Base-by-base conservation (phyloP, 345 rosid genomes). In the Eucalyptus pauciflora region DNA sequence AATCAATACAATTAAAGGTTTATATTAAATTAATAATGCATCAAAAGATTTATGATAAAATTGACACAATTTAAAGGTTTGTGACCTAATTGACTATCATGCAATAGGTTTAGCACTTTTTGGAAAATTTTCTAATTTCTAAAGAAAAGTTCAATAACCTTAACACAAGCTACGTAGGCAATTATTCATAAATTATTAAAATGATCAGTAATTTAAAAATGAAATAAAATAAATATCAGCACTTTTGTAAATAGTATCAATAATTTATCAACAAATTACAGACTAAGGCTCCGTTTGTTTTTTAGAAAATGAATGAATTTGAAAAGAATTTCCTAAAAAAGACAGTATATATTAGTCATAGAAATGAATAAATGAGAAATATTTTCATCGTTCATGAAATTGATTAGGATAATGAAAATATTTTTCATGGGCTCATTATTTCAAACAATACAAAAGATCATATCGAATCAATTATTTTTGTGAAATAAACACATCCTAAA, bases 291-390 rank as follows among this genome's bases (percentile, higher is more conserved):
- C 62, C 29, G 1, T 56, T 22, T 56, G 27, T 56, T 22, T 20
- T 0, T 8, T 20, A 24, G 5, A 56, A 56, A 56, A 56, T 22
- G 18, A 56, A 56, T 56, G 1, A 22, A 20, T 56, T 22, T 6
- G 1, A 56, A 22, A 9, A 9, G 0, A 0, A 3, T 56, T 4
- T 9, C 27, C 20, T 56, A 9, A 10, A 56, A 56, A 1, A 0
- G 1, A 8, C 13, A 2, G 0, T 18, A 2, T 52, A 18, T 52
- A 52, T 52, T 18, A 52, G 10, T 52, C 2, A 52, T 0, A 7
- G 4, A 56, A 56, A 56, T 24, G 27, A 56, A 56, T 24, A 4
- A 56, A 56, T 24, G 27, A 24, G 29, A 56, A 56, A 56, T 56
- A 56, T 56, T 56, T 22, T 24, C 0, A 52, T 18, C 0, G 1